These are phyloP conservation scores for Scedosporium boydii DNA, from an alignment of 2,329 filamentous ascomycete genomes.

Conservation along the genomic window DNA sequence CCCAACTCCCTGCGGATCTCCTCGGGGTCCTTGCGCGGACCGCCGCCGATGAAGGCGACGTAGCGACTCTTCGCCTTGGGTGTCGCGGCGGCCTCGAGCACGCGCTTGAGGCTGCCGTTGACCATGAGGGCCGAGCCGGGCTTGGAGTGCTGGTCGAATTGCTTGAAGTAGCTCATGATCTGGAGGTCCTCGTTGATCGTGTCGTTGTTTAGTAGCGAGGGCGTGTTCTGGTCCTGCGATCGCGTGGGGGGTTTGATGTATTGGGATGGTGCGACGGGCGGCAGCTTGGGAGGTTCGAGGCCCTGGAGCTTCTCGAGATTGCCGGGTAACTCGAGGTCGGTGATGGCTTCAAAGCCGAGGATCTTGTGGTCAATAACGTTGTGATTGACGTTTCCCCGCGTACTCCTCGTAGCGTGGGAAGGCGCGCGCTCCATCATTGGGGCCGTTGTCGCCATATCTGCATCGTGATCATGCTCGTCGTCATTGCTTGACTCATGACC, in stretches of 20 bases:
- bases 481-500: constrained; percentile 44
- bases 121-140: constrained; percentile 46
- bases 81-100: constrained; percentile 45
- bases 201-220: constrained; percentile 37
- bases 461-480: constrained; percentile 36
- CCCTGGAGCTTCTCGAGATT: constrained; percentile 48
- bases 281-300: constrained; percentile 48
- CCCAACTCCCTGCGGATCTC: constrained; percentile 39
- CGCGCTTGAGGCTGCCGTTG: constrained; percentile 40
- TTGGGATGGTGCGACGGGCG: constrained; percentile 44
- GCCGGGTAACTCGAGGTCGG: constrained; percentile 47
- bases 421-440: constrained; percentile 53
- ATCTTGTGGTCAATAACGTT: constrained; percentile 50
- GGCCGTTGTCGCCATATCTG: constrained; percentile 29
- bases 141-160: constrained; percentile 44
- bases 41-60: constrained; percentile 35
- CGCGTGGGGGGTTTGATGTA: constrained; percentile 50
- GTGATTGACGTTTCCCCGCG: constrained; percentile 40
- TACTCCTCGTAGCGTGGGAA: constrained; percentile 56
- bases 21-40: constrained; percentile 36
- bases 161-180: constrained; percentile 48
- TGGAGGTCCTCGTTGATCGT: constrained; percentile 46
- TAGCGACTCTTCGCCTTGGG: constrained; percentile 37
- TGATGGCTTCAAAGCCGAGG: constrained; percentile 49
- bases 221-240: constrained; percentile 46